These are phyloP conservation scores for Salix caprea DNA, from an alignment of 345 rosid species.

Conservation along the genomic window DNA sequence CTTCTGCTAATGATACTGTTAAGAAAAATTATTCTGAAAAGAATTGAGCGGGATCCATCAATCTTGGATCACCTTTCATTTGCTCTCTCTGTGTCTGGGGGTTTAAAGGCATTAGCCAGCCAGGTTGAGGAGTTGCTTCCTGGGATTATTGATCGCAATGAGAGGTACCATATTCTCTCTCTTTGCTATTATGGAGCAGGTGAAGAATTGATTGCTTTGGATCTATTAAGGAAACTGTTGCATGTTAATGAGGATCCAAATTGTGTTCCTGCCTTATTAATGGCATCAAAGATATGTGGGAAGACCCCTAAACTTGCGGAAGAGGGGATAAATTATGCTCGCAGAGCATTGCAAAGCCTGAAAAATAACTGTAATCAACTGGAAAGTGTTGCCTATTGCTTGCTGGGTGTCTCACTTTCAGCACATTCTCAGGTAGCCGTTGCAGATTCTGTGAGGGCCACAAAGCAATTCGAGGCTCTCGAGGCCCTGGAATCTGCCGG, in stretches of 20 bases:
- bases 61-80: constrained; percentile 75
- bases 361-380: constrained; percentile 41
- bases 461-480: constrained; percentile 55
- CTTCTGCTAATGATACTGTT: constrained; percentile 71
- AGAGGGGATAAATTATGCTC: constrained; percentile 61
- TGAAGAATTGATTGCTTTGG: constrained; percentile 56
- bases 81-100: constrained; percentile 65
- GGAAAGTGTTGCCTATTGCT: constrained; percentile 42
- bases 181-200: constrained; percentile 67
- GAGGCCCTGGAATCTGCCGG: constrained; percentile 49
- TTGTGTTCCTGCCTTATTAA: constrained; percentile 44
- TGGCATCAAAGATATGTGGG: constrained; percentile 68
- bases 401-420: constrained; percentile 54
- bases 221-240: constrained; percentile 62
- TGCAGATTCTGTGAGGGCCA: constrained; percentile 44
- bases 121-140: constrained; percentile 68
- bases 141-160: constrained; percentile 47
- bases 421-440: constrained; percentile 46
- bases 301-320: constrained; percentile 41
- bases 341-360: constrained; percentile 44
- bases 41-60: constrained; percentile 69
- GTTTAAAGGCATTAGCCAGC: constrained; percentile 48
- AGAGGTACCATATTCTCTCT: constrained; percentile 48
- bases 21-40: constrained; percentile 52
- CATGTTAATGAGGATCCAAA: constrained; percentile 46